Conservation (phyloP, 306 rosid genomes). For the Prunus mira region DNA sequence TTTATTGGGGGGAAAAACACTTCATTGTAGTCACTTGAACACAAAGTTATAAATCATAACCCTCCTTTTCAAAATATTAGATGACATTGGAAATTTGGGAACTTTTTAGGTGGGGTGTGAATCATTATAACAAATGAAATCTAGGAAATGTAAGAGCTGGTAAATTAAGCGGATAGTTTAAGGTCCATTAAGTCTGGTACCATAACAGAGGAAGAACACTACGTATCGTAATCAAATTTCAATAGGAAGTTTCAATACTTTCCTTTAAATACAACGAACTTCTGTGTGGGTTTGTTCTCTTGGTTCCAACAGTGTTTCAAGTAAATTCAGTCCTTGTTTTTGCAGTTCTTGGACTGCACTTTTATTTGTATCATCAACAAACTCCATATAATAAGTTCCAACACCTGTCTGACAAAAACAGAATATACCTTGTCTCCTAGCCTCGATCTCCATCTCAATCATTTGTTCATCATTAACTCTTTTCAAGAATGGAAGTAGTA, state of each 20-base stretch:
- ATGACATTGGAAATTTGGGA: too few relatives aligned
- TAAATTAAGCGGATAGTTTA: too few relatives aligned
- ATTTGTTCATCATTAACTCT: conserved; percentile 61
- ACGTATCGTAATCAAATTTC: neutral
- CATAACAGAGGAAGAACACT: too few relatives aligned
- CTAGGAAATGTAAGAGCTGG: too few relatives aligned
- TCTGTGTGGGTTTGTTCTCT: too few relatives aligned
- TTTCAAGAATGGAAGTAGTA: conserved; percentile 63
- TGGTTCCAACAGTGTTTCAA: neutral
- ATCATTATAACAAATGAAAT: too few relatives aligned
- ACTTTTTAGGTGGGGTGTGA: too few relatives aligned
- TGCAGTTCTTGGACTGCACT: neutral
- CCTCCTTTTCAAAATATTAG: too few relatives aligned
- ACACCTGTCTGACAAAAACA: neutral
- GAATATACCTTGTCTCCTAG: conserved; percentile 62
- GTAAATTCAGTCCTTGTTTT: neutral
- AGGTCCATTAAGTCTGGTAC: too few relatives aligned
- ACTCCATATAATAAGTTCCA: neutral
- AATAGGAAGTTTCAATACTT: neutral
- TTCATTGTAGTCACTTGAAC: too few relatives aligned
- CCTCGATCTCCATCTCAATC: conserved; percentile 57
- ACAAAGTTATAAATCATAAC: too few relatives aligned
- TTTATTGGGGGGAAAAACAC: too few relatives aligned
- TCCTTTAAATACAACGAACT: neutral
- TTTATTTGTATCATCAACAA: neutral